Evolutionary conservation across 176 grass and related monocot genomes (phyloP).

Genomic region (Avena eriantha): DNA sequence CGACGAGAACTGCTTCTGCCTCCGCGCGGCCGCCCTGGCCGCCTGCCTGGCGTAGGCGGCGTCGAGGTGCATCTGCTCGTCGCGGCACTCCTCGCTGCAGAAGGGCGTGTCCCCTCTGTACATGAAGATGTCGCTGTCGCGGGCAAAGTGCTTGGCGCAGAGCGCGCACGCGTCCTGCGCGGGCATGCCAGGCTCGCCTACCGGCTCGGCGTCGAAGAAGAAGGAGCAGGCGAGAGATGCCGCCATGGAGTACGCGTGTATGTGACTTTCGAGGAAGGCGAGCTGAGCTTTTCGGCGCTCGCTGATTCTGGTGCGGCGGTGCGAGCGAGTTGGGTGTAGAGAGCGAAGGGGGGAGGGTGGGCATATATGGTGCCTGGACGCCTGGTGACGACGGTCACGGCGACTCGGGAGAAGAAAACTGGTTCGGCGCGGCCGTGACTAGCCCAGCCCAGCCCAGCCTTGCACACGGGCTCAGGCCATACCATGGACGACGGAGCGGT

Average conservation of each 20-base stretch:
- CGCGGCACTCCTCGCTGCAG: conserved; percentile 76
- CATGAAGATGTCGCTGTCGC: conserved; percentile 74
- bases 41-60: conserved; percentile 16
- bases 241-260: background rate
- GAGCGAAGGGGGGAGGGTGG: background rate
- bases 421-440: background rate
- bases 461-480: background rate
- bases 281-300: no score
- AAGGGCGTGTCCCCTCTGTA: conserved; percentile 79
- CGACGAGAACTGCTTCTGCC: background rate
- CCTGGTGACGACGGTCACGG: background rate
- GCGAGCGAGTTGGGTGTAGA: background rate
- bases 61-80: conserved; percentile 68
- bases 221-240: conserved; percentile 22
- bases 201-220: conserved; percentile 53
- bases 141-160: conserved; percentile 44
- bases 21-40: background rate
- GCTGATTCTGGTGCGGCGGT: background rate
- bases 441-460: background rate
- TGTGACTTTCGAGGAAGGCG: background rate
- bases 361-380: background rate
- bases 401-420: background rate
- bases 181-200: background rate
- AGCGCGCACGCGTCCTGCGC: conserved; percentile 67
- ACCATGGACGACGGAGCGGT: background rate